Conservation (phyloP, 768 basidiomycete genomes). For the Saitozyma podzolica region DNA sequence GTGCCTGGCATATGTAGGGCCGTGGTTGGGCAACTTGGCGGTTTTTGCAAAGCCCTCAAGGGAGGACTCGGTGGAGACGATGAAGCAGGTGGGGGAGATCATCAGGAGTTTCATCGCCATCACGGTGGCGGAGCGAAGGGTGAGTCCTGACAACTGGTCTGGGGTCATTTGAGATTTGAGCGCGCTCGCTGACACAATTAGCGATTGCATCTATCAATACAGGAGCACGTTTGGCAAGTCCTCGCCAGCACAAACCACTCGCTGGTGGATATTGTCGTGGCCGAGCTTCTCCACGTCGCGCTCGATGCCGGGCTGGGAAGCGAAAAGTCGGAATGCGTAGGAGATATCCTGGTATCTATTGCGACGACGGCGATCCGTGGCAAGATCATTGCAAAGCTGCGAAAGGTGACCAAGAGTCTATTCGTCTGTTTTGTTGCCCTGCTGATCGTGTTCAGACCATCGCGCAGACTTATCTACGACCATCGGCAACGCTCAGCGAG, state of each 20-base stretch:
- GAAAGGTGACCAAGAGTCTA: constrained; percentile 60
- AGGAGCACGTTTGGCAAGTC: constrained; percentile 75
- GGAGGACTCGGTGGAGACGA: constrained; percentile 69
- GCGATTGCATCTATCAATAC: constrained; percentile 67
- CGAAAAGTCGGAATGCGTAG: constrained; percentile 70
- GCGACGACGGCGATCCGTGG: constrained; percentile 77
- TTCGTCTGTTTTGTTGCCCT: not conserved
- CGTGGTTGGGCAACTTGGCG: constrained; percentile 82
- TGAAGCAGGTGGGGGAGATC: constrained; percentile 74
- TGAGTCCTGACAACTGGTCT: constrained; percentile 44
- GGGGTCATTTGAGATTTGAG: not conserved
- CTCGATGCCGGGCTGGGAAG: constrained; percentile 80
- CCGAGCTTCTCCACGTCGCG: constrained; percentile 77
- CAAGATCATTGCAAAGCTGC: constrained; percentile 71
- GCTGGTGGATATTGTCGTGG: constrained; percentile 70
- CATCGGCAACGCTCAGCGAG: constrained; percentile 65
- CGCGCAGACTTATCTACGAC: constrained; percentile 68
- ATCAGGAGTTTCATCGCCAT: constrained; percentile 75
- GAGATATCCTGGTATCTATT: constrained; percentile 70
- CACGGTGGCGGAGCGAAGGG: constrained; percentile 71
- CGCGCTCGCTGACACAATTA: constrained; percentile 3
- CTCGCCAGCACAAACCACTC: constrained; percentile 68
- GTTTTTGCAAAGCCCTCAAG: constrained; percentile 69
- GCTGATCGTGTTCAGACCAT: constrained; percentile 59
- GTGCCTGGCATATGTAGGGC: constrained; percentile 77